Base-by-base conservation (phyloP, 352 stramenopile genomes). In the Globisporangium paroecandrum region DNA sequence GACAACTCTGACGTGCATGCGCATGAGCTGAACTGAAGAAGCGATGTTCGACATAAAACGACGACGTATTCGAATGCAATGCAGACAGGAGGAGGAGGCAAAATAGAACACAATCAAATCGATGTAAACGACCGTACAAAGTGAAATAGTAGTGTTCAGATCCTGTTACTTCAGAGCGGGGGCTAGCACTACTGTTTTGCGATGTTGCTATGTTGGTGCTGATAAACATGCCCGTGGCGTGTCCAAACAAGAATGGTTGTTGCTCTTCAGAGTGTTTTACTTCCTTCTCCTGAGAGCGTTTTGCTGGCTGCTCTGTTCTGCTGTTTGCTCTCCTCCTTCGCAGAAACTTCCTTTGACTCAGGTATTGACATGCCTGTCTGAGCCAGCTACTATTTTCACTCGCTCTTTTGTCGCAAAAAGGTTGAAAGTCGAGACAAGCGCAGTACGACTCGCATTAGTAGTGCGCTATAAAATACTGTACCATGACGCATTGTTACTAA, bases 311-410 rank as follows among this genome's bases (percentile, higher is more conserved):
- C 32, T 27, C 13, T 32, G 0, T 13, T 27, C 13, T 38, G 32
- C 32, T 38, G 32, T 9, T 10, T 38, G 32, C 32, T 27, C 13
- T 32, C 2, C 25, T 27, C 5, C 49, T 56, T 56, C 49, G 49
- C 49, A 27, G 49, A 56, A 56, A 32, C 49, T 56, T 56, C 49
- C 49, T 56, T 56, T 56, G 49, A 56, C 49, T 56, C 49, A 27
- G 49, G 41, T 49, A 7, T 47, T 47, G 41, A n/a, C 41, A 49
- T 22, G 49, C 49, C 49, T 56, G 49, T 56, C 49, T 56, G 22
- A 32, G 9, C 49, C 22, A 56, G n/a, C 49, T 27, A 56, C 22
- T 56, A 32, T 32, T 56, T 49, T 22, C 41, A 49, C 15, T 15
- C 18, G 15, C 41, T 22, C 41, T 49, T 49, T 49, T 49, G 41